These are phyloP conservation scores for Lumnitzera littorea DNA, from an alignment of 345 rosid genomes.

Conservation along the genomic window DNA sequence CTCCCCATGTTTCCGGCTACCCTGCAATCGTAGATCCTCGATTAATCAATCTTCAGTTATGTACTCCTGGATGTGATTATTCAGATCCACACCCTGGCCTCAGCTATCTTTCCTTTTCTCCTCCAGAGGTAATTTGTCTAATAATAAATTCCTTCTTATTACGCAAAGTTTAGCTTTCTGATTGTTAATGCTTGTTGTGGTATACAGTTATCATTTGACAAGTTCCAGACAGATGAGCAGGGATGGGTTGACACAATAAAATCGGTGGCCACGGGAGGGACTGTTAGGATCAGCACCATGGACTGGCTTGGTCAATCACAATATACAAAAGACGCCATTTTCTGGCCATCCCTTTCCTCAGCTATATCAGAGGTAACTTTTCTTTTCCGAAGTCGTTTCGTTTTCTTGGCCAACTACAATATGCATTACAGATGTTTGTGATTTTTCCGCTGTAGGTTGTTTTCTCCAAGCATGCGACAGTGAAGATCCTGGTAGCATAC, in stretches of 20 bases:
- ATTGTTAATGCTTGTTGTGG: constrained; percentile 1
- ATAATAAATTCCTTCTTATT: too few species aligned
- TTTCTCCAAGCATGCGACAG: constrained; percentile 74
- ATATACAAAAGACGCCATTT: constrained; percentile 39
- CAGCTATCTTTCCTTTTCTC: constrained; percentile 77
- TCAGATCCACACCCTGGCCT: constrained; percentile 26
- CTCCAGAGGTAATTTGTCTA: constrained; percentile 63
- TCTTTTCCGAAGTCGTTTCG: background rate
- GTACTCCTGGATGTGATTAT: constrained; percentile 30
- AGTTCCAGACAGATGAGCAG: constrained; percentile 67
- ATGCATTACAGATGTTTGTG: background rate
- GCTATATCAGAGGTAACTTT: constrained; percentile 64
- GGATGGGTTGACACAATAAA: constrained; percentile 81
- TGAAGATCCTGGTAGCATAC: constrained; percentile 70
- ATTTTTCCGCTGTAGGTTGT: constrained; percentile 36
- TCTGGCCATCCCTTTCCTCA: constrained; percentile 74
- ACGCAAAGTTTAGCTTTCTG: too few species aligned
- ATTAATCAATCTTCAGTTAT: constrained; percentile 31
- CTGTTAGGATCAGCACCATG: constrained; percentile 71
- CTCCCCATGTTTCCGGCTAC: constrained; percentile 58
- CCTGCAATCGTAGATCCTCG: constrained; percentile 56
- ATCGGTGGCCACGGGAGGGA: constrained; percentile 52
- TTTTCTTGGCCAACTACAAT: too few species aligned
- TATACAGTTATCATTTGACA: constrained; percentile 63
- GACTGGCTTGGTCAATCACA: constrained; percentile 97